These are phyloP conservation scores for Vaccinium myrtillus DNA, from an alignment of 148 eudicot species.

Conservation along the genomic window DNA sequence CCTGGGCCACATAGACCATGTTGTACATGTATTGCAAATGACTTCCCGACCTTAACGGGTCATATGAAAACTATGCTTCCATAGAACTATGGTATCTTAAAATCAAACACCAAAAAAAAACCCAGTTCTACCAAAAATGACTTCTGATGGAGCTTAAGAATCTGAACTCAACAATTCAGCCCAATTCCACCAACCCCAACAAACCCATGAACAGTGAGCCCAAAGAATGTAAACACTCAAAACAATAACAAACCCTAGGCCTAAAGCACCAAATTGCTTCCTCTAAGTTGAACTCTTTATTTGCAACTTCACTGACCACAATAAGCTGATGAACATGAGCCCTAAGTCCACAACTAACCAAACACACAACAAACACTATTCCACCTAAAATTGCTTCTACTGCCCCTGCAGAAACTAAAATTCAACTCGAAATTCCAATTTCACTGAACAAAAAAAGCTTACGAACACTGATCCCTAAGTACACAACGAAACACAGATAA, in stretches of 20 bases:
- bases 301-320: background rate
- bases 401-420: background rate
- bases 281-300: background rate
- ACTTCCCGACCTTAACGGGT: background rate
- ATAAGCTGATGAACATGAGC: background rate
- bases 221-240: background rate
- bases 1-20: background rate
- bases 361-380: conserved; percentile 6
- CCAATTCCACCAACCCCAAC: background rate
- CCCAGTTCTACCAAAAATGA: background rate
- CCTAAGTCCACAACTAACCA: background rate
- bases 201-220: background rate
- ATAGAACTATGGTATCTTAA: background rate
- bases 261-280: background rate
- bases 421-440: background rate
- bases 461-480: background rate
- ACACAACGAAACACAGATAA: background rate
- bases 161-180: background rate
- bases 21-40: background rate
- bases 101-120: background rate
- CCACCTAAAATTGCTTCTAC: background rate
- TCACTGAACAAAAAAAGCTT: background rate
- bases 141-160: background rate
- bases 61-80: background rate
- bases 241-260: background rate